Base-by-base conservation (phyloP, 768 basidiomycete genomes). In the Pleurotus ostreatus region DNA sequence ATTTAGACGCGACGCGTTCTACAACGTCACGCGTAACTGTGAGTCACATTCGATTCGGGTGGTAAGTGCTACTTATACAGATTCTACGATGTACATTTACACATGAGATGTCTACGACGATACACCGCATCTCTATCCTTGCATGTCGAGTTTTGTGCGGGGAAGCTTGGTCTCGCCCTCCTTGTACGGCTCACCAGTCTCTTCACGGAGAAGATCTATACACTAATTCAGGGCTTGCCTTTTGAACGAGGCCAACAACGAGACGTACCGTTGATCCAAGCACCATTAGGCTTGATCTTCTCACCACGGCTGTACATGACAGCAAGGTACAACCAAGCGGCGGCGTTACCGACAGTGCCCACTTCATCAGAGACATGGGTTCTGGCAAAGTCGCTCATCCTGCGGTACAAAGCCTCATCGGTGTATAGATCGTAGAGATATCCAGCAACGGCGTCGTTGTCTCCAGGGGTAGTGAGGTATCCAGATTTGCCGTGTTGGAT, bases 401-500 rank as follows among this genome's bases (percentile, higher is more conserved):
- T 64, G 57, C 76, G 70, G 71, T 88, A 88, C 46, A 91, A 74
- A 5, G 65, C 80, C 56, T 85, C 81, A 68, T 94, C 84, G 58
- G 86, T 89, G 76, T 84, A 85, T 23, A 95, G 79, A 38, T 93
- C 80, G 69, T 76, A 88, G 55, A 96, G 78, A 66, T 92, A 78
- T 62, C 80, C 73, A 37, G 93, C 90, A 46, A 95, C 92, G 5
- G 83, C 72, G 4, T 75, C 76, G 61, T 89, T 88, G 66, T 95
- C 89, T 25, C 88, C 87, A 8, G 85, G 80, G 15, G 84, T 82
- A 60, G 87, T 88, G 62, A 97, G 76, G 78, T 80, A 94, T 49
- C 95, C 95, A 60, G 89, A 92, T 71, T 92, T 86, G 54, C 92
- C 94, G 61, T 97, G 74, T 62, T 83, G 83, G 61, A 97, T 82